Evolutionary conservation across 257 asterid genomes (phyloP).

Genomic region (Lavandula angustifolia): DNA sequence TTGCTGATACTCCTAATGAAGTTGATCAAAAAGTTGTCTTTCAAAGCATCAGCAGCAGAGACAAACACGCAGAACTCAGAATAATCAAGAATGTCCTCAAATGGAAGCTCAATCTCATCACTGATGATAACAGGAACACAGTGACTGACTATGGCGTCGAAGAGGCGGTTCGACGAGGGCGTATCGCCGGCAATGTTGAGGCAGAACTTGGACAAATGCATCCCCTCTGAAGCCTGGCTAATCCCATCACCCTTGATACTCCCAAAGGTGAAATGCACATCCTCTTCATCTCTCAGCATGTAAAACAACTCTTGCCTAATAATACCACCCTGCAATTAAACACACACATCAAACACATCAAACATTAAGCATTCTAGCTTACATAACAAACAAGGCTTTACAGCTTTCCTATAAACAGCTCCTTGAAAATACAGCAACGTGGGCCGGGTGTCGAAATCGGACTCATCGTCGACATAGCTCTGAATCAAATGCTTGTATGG

Average conservation of each 20-base stretch:
- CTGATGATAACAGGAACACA: conserved; percentile 80
- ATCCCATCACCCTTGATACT: conserved; percentile 59
- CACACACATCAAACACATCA: not conserved
- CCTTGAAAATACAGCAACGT: conserved; percentile 81
- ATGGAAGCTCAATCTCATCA: conserved; percentile 78
- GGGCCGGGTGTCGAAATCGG: conserved; percentile 58
- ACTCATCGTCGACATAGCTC: conserved; percentile 45
- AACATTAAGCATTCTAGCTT: not conserved
- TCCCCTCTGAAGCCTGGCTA: conserved; percentile 55
- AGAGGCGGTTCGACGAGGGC: conserved; percentile 84
- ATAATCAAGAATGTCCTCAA: conserved; percentile 67
- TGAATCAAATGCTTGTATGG: conserved; percentile 71
- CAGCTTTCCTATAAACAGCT: conserved; percentile 85
- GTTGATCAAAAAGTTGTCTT: conserved; percentile 48
- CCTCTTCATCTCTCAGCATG: conserved; percentile 63
- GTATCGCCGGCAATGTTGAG: conserved; percentile 87
- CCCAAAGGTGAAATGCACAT: conserved; percentile 75
- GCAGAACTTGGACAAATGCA: conserved; percentile 75
- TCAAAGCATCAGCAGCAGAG: conserved; percentile 56
- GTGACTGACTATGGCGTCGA: conserved; percentile 79
- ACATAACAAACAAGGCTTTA: conserved; percentile 34
- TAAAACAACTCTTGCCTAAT: conserved; percentile 65
- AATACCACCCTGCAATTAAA: conserved; percentile 61
- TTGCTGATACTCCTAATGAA: conserved; percentile 47
- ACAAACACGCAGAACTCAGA: conserved; percentile 65